Conservation (phyloP, 2,329 filamentous ascomycete species). For the Achaetomium macrosporum region DNA sequence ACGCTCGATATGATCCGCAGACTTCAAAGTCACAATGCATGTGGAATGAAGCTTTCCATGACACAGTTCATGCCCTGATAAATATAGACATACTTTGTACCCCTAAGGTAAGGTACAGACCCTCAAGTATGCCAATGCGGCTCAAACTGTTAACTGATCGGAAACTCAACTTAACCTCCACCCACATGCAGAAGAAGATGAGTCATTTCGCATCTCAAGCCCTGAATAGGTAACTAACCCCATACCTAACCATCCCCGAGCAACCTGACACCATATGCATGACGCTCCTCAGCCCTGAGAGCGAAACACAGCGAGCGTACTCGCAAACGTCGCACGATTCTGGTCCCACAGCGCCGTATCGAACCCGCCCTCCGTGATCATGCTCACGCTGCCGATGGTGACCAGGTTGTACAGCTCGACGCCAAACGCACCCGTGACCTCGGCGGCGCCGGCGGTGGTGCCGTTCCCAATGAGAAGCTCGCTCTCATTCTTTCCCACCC, state of each 20-base stretch:
- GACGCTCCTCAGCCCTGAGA: background rate
- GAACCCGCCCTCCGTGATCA: slow-evolving; percentile 32
- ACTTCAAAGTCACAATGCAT: no score
- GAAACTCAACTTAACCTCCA: no score
- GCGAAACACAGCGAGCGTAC: slow-evolving; percentile 29
- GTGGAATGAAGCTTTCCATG: no score
- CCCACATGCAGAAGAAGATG: no score
- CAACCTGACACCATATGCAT: no score
- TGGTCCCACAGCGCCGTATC: slow-evolving; percentile 32
- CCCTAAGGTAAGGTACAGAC: no score
- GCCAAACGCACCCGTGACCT: background rate
- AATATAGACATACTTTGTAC: no score
- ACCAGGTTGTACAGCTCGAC: slow-evolving; percentile 37
- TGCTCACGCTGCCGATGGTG: slow-evolving; percentile 35
- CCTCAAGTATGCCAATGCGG: no score
- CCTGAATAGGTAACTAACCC: background rate
- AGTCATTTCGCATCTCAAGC: background rate
- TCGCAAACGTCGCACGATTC: slow-evolving; percentile 34
- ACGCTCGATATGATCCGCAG: no score
- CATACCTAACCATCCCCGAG: no score
- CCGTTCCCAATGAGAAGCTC: slow-evolving; percentile 23
- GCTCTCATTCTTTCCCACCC: slow-evolving; percentile 12
- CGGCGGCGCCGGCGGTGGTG: slow-evolving; percentile 5
- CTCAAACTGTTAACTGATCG: no score
- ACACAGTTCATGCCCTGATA: no score